Evolutionary conservation across 495 filamentous ascomycete genomes (phyloP), one percentile per base, ranked within the genome.

Genomic region (Halenospora varia): DNA sequence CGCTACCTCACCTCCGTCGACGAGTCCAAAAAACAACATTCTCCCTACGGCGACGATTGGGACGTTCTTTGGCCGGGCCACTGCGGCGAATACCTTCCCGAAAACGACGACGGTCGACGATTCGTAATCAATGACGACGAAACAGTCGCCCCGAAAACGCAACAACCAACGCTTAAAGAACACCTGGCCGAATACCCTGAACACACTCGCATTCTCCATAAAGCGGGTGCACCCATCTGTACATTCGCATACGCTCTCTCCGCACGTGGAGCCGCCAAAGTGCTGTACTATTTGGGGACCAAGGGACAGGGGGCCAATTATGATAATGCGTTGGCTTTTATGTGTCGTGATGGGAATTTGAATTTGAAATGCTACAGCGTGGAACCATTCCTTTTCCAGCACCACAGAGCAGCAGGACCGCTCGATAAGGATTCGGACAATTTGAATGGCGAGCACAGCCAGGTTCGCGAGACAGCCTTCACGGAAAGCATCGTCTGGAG

Each of bases 41-140:
- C 78, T 2, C 80, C 81, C 0, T 85, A 85, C 57, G 82, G 82
- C 39, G 73, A 77, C 19, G 69, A 78, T 59, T 85, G 82, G 82
- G 76, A 82, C 59, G 62, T 83, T 25, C 64, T 83, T 3, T 83
- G 79, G 79, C 66, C 82, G 25, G 79, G 79, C 2, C 76, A 77
- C n/a, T 83, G 29, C 13, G 13, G 29, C 4, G 29, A 35, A 13
- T 35, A 35, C 29, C 44, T 48, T 0, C 53, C 53, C 42, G 44
- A 57, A 15, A 50, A 52, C 17, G 66, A 70, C 24, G 29, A 60
- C n/a, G 4, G 29, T 13, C 58, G 62, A n/a, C 61, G 63, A 1
- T 68, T 59, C 25, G 51, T 71, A 11, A 63, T 68, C 26, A 55
- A 61, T 23, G 64, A 69, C 51, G 67, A 71, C 56, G 48, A 39